Evolutionary conservation across 441 rosid genomes (phyloP).

Genomic region (Erodium trifolium): DNA sequence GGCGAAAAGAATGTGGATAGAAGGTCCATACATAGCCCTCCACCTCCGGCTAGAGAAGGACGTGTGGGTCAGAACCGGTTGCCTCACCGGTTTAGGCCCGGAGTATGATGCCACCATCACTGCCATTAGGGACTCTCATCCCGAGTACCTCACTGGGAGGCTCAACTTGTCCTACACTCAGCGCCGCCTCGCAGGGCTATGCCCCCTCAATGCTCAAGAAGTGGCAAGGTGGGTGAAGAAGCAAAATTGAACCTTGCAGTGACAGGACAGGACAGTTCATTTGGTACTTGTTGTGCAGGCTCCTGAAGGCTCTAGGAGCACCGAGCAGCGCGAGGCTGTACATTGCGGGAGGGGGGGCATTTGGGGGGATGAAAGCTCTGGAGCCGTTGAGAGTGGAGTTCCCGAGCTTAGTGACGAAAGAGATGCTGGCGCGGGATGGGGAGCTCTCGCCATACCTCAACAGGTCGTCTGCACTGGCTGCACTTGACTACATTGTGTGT

Average conservation of each 20-base stretch:
- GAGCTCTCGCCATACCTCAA: constrained; percentile 56
- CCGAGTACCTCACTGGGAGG: constrained; percentile 54
- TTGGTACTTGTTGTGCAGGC: too few relatives aligned
- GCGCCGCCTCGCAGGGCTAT: constrained; percentile 58
- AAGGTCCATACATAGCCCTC: constrained; percentile 73
- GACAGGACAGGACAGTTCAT: too few relatives aligned
- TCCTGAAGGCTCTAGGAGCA: constrained; percentile 64
- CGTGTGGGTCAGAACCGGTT: constrained; percentile 85
- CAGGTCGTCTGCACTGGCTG: constrained; percentile 63
- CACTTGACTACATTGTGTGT: constrained; percentile 65
- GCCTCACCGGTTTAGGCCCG: constrained; percentile 62
- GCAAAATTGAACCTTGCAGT: too few relatives aligned
- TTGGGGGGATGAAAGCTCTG: constrained; percentile 53
- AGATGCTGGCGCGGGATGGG: constrained; percentile 40
- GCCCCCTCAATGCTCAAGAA: constrained; percentile 62
- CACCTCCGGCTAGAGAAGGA: constrained; percentile 79
- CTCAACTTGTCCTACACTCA: constrained; percentile 42
- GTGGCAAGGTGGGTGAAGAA: constrained; percentile 45
- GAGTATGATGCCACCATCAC: constrained; percentile 41
- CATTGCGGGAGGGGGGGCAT: constrained; percentile 68
- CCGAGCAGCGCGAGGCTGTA: constrained; percentile 44
- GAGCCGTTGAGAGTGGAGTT: constrained; percentile 46
- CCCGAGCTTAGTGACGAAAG: constrained; percentile 47
- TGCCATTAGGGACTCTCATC: constrained; percentile 33
- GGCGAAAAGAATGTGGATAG: constrained; percentile 75